These are phyloP conservation scores for Calocybe cyanea DNA, from an alignment of 768 basidiomycete species.

Conservation along the genomic window DNA sequence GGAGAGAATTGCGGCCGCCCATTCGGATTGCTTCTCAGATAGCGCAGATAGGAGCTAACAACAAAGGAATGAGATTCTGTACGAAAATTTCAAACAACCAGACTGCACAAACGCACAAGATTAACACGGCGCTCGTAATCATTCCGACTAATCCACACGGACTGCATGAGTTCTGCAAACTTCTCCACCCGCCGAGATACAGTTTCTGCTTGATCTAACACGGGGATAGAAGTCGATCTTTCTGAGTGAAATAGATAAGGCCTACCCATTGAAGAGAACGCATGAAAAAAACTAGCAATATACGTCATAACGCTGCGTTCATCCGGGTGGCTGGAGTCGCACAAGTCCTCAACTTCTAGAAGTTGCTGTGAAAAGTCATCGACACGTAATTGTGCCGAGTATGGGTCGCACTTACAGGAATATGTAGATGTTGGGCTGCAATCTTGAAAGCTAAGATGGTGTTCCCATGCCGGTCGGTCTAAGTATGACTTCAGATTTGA, in stretches of 20 bases:
- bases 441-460: conserved; percentile 85
- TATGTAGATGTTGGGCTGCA: conserved; percentile 84
- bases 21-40: conserved; percentile 60
- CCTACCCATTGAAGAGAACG: conserved; percentile 94
- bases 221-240: conserved; percentile 7
- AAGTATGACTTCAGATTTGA: background rate
- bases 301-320: conserved; percentile 99
- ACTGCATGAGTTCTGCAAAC: conserved; percentile 94
- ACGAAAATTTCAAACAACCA: too few relatives aligned
- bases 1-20: conserved; percentile 62
- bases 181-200: conserved; percentile 92
- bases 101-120: conserved; percentile 35
- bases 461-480: conserved; percentile 79
- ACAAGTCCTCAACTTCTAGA: conserved; percentile 93
- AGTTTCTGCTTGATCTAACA: conserved; percentile 87
- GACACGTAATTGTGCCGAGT: background rate
- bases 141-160: conserved; percentile 81
- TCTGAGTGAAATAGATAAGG: conserved; percentile 2
- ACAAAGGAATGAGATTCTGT: too few relatives aligned
- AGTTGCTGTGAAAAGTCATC: conserved; percentile 58
- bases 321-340: conserved; percentile 83
- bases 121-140: conserved; percentile 90
- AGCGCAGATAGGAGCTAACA: conserved; percentile 66
- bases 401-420: conserved; percentile 68
- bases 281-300: conserved; percentile 96